Base-by-base conservation (phyloP, 768 basidiomycete genomes). In the Russula virescens region DNA sequence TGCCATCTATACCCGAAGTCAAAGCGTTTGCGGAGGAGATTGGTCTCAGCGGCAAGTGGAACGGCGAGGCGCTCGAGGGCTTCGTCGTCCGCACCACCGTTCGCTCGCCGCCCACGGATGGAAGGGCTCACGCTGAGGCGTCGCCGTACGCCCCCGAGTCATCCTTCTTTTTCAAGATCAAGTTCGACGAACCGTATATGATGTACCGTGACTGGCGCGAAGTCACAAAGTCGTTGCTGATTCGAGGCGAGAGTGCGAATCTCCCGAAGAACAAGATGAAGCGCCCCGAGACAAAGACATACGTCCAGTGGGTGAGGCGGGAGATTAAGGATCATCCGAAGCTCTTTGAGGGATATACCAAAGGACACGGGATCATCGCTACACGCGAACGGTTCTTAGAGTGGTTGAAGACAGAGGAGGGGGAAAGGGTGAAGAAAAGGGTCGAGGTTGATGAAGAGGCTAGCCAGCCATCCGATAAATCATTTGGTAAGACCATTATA, bases 151-250 rank as follows among this genome's bases (percentile, higher is more conserved):
- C 79, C 0, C 74, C 86, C 0, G 91, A 88, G 34, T 84, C 89
- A 2, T 88, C 92, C 0, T 96, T 98, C 80, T 98, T 99, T 81
- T 98, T 97, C 86, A 99, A 99, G 72, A 81, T 98, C 77, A 99
- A 99, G 73, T 98, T 98, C 73, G 94, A 98, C 73, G 93, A 98
- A 71, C 96, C 96, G 2, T 99, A 99, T 72, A 86, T 98, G 82
- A 95, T 96, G 86, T 98, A 97, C 75, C 88, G 97, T 59, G 91
- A 95, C 71, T 98, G 94, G 94, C 82, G 96, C 59, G 96, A 98
- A 74, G 80, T 95, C 56, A 98, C 97, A 7, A 91, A 91, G 72
- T 74, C 72, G 13, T 77, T 96, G n/a, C 77, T 94, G 10, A 69
- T 75, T 55, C 66, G 70, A 43, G 69, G 68, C 55, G 73, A 63